phyloP scores from a whole-genome alignment of 257 asterid species.

The Salvia hispanica region DNA sequence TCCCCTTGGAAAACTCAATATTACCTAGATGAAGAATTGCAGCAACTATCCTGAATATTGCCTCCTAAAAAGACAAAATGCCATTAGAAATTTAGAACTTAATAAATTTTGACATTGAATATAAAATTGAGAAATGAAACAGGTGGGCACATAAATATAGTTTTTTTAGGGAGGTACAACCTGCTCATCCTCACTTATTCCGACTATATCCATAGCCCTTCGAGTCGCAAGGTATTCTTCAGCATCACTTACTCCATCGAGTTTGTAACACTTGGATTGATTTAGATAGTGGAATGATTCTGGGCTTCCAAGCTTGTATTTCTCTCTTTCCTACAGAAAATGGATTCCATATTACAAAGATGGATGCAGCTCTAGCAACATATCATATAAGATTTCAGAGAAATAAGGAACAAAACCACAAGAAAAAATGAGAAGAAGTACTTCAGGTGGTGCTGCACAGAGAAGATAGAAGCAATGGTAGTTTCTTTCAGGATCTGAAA shows the following conservation, averaged over 20 bases:
- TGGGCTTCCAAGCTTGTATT: slow-evolving; percentile 64
- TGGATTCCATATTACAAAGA: too few relatives aligned
- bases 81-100: slow-evolving; percentile 10
- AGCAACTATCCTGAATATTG: slow-evolving; percentile 83
- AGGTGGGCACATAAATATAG: slow-evolving; percentile 26
- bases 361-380: slow-evolving; percentile 15
- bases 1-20: slow-evolving; percentile 78
- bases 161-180: slow-evolving; percentile 39
- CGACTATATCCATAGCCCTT: slow-evolving; percentile 95
- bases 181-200: slow-evolving; percentile 87
- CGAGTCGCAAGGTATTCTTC: slow-evolving; percentile 78
- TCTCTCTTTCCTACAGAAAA: slow-evolving; percentile 65
- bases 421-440: slow-evolving; percentile 20
- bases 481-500: slow-evolving; percentile 85
- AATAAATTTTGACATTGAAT: slow-evolving; percentile 19
- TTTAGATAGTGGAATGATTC: slow-evolving; percentile 74
- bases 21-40: slow-evolving; percentile 89
- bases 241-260: slow-evolving; percentile 77
- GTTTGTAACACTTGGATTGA: slow-evolving; percentile 74
- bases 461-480: slow-evolving; percentile 93
- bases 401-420: slow-evolving; percentile 19
- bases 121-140: slow-evolving; percentile 17
- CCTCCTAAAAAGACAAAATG: slow-evolving; percentile 56
- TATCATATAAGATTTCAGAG: slow-evolving; percentile 13
- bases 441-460: slow-evolving; percentile 90